A percentile compares a stretch with the other conserved stretches of the same genome.
Conservation (phyloP, 352 stramenopile genomes). For the Phytophthora sansomeana region DNA sequence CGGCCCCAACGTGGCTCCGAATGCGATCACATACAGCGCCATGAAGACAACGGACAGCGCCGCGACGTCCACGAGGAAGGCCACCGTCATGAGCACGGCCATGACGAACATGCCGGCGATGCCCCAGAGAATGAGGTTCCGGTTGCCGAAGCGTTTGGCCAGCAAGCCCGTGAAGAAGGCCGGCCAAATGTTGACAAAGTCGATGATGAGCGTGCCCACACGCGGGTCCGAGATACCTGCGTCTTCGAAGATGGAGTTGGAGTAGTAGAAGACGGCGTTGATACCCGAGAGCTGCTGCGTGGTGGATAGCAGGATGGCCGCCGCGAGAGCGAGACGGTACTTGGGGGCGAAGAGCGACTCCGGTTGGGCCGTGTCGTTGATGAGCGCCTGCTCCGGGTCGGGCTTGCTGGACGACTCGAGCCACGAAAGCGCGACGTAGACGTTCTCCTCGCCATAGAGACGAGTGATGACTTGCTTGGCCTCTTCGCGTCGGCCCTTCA, state of each 20-base stretch:
- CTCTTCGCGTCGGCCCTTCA: conserved; percentile 23
- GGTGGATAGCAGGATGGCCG: conserved; percentile 6
- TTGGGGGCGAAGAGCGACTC: conserved; percentile 19
- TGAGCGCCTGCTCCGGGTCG: conserved; percentile 17
- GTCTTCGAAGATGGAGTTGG: conserved; percentile 21
- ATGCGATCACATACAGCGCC: conserved; percentile 17
- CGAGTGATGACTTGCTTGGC: conserved; percentile 36
- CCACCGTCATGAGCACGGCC: conserved; percentile 21
- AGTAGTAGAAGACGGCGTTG: conserved; percentile 27
- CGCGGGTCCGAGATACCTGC: conserved; percentile 19
- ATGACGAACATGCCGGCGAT: conserved; percentile 23
- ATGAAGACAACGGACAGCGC: conserved; percentile 18
- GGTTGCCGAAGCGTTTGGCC: conserved; percentile 19
- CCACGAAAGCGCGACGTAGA: conserved; percentile 29
- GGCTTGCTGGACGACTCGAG: conserved; percentile 26
- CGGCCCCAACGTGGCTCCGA: conserved; percentile 10
- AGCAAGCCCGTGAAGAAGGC: conserved; percentile 13
- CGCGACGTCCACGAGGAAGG: conserved; percentile 19
- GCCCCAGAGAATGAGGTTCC: conserved; percentile 22
- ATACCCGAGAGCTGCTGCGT: conserved; percentile 19
- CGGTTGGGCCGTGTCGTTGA: neutral
- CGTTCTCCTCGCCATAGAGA: conserved; percentile 40
- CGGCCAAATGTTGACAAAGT: conserved; percentile 8
- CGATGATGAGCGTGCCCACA: conserved; percentile 11
- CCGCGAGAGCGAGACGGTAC: conserved; percentile 3